Evolutionary conservation across 1,284 basidiomycete species (phyloP).

Genomic region (Papiliotrema terrestris): DNA sequence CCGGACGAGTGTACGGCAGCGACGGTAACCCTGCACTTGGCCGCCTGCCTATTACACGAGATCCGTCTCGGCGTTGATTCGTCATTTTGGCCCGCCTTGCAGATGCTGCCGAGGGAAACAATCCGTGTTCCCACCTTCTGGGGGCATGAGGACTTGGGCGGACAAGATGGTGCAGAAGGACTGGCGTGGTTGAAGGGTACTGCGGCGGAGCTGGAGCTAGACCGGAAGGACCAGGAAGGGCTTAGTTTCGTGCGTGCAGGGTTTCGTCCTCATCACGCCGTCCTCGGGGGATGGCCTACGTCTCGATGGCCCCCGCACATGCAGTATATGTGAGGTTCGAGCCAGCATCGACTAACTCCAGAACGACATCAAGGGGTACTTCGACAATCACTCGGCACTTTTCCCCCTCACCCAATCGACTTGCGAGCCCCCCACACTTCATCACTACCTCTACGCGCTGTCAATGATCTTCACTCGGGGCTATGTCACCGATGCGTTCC

Average conservation of each 20-base stretch:
- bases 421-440: constrained; percentile 40
- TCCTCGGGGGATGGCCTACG: too few relatives aligned
- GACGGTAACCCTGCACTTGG: constrained; percentile 31
- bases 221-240: constrained; percentile 24
- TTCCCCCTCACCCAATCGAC: constrained; percentile 12
- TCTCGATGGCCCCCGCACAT: too few relatives aligned
- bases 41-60: constrained; percentile 44
- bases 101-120: constrained; percentile 35
- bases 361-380: constrained; percentile 7
- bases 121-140: constrained; percentile 41
- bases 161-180: constrained; percentile 29
- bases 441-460: constrained; percentile 67
- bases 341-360: background rate
- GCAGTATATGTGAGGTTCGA: too few relatives aligned
- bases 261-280: background rate
- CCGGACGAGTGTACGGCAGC: constrained; percentile 3
- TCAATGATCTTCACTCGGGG: constrained; percentile 78
- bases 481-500: constrained; percentile 79
- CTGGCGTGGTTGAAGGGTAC: constrained; percentile 32
- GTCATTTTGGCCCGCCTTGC: constrained; percentile 39
- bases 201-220: constrained; percentile 32
- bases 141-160: constrained; percentile 17
- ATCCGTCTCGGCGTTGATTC: constrained; percentile 33
- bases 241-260: constrained; percentile 21
- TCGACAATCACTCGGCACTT: constrained; percentile 11